Base-by-base conservation (phyloP, 495 filamentous ascomycete genomes). In the Xylaria sp. region DNA sequence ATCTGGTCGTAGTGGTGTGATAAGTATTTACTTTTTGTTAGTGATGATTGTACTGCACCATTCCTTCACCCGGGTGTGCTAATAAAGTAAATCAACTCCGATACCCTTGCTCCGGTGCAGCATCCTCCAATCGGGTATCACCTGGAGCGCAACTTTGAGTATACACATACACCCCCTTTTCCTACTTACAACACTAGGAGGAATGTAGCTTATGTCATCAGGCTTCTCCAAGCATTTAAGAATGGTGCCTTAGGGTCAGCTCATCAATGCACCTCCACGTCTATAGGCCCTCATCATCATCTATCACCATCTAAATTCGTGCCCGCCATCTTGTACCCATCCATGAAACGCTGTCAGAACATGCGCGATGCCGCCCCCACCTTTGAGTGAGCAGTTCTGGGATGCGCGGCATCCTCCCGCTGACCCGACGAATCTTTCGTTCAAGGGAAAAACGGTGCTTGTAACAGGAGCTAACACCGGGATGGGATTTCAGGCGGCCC, bases 401-500 rank as follows among this genome's bases (percentile, higher is more conserved):
- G 63, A 67, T 40, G 63, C 63, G 46, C 15, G 63, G 15, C 44
- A 67, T 17, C 63, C 63, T 29, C 63, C 63, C 5, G 63, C 63
- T 41, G 21, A 67, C 33, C 63, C 63, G 14, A 67, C 63, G 11
- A 29, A 55, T 67, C 63, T 71, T 19, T 70, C 68, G 12, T 79
- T 77, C 70, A 75, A 61, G 63, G 71, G 59, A 31, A 76, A 86
- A 68, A 86, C 83, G 1, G 74, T 87, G 43, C 82, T 89, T 53
- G 78, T 89, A 17, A 85, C 86, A 0, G 87, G 87, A 26, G 76
- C 83, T 40, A 89, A 87, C 70, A 75, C 77, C 15, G 86, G 87
- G 8, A 77, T 87, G 6, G 85, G 85, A 19, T 76, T 79, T n/a
- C 82, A 84, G 69, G 81, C 85, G 4, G 82, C 81, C 9, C 78